These are phyloP conservation scores for Sporisorium scitamineum DNA, from an alignment of 1,284 basidiomycete species.

Conservation along the genomic window DNA sequence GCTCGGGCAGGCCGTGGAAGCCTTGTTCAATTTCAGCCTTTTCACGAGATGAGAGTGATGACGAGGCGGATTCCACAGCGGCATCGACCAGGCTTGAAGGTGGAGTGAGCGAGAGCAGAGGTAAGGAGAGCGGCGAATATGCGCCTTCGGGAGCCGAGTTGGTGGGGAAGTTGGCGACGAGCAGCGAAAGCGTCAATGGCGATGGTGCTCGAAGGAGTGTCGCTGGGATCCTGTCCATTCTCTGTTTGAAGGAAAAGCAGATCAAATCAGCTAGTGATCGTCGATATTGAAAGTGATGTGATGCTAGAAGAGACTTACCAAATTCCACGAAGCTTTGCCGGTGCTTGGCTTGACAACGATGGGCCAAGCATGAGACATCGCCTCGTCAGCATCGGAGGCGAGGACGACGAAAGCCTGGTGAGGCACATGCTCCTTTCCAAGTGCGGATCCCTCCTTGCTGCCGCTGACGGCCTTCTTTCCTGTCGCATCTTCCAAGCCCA, in stretches of 20 bases:
- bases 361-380: slow-evolving; percentile 34
- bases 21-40: slow-evolving; percentile 48
- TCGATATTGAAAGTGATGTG: not conserved
- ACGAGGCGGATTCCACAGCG: slow-evolving; percentile 11
- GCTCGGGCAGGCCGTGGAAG: slow-evolving; percentile 44
- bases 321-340: slow-evolving; percentile 51
- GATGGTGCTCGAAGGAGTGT: slow-evolving; percentile 22
- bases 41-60: slow-evolving; percentile 23
- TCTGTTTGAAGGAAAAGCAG: slow-evolving; percentile 8
- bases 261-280: not conserved
- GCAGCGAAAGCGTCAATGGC: slow-evolving; percentile 39
- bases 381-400: slow-evolving; percentile 15
- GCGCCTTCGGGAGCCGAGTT: slow-evolving; percentile 31
- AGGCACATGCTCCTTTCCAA: slow-evolving; percentile 46
- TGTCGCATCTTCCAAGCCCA: slow-evolving; percentile 30
- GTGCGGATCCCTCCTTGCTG: slow-evolving; percentile 29
- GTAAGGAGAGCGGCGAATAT: slow-evolving; percentile 35
- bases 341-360: slow-evolving; percentile 48
- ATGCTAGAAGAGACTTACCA: slow-evolving; percentile 28
- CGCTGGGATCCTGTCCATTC: slow-evolving; percentile 45
- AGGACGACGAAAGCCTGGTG: slow-evolving; percentile 54
- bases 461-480: slow-evolving; percentile 17
- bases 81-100: slow-evolving; percentile 22
- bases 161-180: slow-evolving; percentile 48
- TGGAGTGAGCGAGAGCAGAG: slow-evolving; percentile 33